Evolutionary conservation across 1,284 basidiomycete genomes (phyloP).

Genomic region (Heliocybe sulcata): DNA sequence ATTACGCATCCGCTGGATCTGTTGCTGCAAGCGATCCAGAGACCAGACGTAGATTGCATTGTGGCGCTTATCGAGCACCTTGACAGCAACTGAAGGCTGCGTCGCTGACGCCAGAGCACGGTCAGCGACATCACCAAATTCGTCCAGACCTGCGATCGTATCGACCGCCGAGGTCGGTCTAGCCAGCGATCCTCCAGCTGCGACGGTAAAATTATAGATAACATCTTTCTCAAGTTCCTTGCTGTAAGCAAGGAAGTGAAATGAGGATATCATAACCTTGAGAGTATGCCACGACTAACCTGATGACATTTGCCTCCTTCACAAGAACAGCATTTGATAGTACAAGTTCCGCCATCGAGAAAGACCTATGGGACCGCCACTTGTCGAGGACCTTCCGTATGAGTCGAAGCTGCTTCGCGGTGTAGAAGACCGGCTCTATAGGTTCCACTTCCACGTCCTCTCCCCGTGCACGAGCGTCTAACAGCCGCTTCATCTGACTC

Average conservation of each 20-base stretch:
- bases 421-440: conserved; percentile 77
- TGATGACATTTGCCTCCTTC: conserved; percentile 94
- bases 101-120: conserved; percentile 61
- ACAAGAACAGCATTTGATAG: conserved; percentile 82
- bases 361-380: conserved; percentile 81
- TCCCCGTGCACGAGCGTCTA: conserved; percentile 74
- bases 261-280: conserved; percentile 3
- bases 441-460: conserved; percentile 55
- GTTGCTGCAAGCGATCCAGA: conserved; percentile 80
- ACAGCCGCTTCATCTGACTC: conserved; percentile 74
- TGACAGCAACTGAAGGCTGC: conserved; percentile 85
- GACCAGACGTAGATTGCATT: conserved; percentile 91
- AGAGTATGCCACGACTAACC: conserved; percentile 39
- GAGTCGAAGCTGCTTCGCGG: conserved; percentile 71
- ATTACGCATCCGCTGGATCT: conserved; percentile 91
- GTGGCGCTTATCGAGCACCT: conserved; percentile 84
- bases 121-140: conserved; percentile 90
- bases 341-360: conserved; percentile 89
- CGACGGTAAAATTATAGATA: conserved; percentile 87
- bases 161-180: conserved; percentile 81
- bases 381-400: conserved; percentile 75
- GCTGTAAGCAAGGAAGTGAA: conserved; percentile 35
- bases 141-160: conserved; percentile 81
- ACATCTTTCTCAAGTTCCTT: conserved; percentile 83
- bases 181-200: conserved; percentile 76